A percentile compares a stretch with the other conserved stretches of the same genome.
Evolutionary conservation across 257 asterid genomes (phyloP).

Genomic region (Fraxinus pennsylvanica): DNA sequence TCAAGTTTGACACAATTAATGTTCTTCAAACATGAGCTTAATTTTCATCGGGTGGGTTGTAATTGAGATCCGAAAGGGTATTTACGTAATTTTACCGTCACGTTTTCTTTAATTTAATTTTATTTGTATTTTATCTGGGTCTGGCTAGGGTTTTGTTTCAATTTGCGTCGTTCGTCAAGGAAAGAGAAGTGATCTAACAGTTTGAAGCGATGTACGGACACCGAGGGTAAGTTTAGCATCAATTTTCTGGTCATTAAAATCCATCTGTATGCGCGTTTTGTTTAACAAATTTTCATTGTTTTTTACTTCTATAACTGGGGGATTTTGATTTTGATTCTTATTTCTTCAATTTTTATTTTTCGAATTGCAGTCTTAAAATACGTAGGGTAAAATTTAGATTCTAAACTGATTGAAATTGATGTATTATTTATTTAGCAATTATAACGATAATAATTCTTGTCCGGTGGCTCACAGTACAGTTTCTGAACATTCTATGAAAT

Average conservation of each 20-base stretch:
- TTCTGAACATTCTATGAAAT: not conserved
- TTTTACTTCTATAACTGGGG: not conserved
- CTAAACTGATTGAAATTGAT: not conserved
- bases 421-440: not conserved
- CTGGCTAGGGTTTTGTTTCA: not conserved
- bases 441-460: not conserved
- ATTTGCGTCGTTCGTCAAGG: not conserved
- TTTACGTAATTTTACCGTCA: not conserved
- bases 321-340: not conserved
- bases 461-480: not conserved
- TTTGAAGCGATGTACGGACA: conserved; percentile 43
- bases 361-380: not conserved
- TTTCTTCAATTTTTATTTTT: too few species aligned
- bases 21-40: too few species aligned
- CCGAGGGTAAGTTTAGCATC: conserved; percentile 41
- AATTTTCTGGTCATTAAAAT: not conserved
- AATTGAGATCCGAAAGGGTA: not conserved
- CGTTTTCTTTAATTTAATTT: too few species aligned
- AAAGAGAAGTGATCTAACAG: not conserved
- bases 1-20: too few species aligned
- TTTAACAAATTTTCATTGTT: not conserved
- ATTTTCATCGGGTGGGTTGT: not conserved
- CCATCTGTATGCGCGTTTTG: not conserved
- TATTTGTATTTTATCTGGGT: not conserved
- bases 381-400: not conserved